Evolutionary conservation across 192 early-diverging fungal species (phyloP), one percentile per base, ranked within the genome.

Genomic region (Haplosporangium gracile): DNA sequence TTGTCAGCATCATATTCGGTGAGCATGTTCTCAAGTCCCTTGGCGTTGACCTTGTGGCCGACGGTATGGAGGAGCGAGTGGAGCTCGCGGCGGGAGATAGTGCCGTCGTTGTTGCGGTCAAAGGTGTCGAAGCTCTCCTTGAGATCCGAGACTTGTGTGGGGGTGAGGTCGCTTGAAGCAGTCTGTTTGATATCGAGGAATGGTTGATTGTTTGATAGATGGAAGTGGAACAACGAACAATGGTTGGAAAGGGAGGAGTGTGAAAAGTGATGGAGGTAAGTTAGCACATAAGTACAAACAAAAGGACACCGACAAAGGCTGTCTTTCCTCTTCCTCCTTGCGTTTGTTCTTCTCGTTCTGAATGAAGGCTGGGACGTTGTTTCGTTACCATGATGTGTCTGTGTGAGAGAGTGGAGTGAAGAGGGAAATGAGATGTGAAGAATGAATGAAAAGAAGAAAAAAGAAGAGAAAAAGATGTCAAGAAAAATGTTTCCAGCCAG

Each of bases 121-220:
- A 86, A 86, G 72, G 79, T 45, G 1, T 80, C 65, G 65, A 86
- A 86, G 76, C 84, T 86, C 40, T 81, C 75, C 84, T 78, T 86
- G 71, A 81, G 45, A 39, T 81, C 79, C 10, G 71, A 65, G 22
- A 72, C 24, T 72, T 86, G 60, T 34, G 22, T 7, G 0, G 47
- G 63, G 32, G 83, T 65, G 39, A 85, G 73, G 4, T 70, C 2
- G 51, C 2, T 65, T 13, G 60, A 15, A 29, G 29, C 60, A 65
- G 60, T 65, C 60, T 65, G n/a, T 60, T 55, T 55, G 18, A 24
- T 47, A 47, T 36, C 36, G 36, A 26, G 57, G 57, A 36, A 20
- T 70, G 45, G 26, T 29, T 32, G 9, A 18, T 51, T 5, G 15
- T 18, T 51, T 18, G 18, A 51, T 51, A 40, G n/a, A 51, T 34